Percentiles rank a stretch among this genome's conserved stretches.
Evolutionary conservation across 106 monocot genomes (phyloP).

Genomic region (Ottelia alismoides): DNA sequence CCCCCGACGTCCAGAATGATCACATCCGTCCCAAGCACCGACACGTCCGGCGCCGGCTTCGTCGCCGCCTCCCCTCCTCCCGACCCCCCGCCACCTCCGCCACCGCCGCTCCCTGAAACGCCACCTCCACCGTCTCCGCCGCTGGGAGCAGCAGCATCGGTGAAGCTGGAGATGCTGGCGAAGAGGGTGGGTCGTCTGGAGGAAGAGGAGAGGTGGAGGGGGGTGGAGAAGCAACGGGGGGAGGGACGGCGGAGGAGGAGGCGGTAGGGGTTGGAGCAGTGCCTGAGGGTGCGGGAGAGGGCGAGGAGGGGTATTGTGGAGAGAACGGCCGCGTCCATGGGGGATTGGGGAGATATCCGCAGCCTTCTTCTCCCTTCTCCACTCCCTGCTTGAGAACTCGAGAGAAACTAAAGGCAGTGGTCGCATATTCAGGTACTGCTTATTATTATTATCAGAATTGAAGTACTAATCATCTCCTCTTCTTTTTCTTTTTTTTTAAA

Average conservation of each 20-base stretch:
- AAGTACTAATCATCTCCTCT: too few species aligned
- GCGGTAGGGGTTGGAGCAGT: slow-evolving; percentile 9
- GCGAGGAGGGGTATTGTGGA: slow-evolving; percentile 38
- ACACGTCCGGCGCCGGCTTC: slow-evolving; percentile 19
- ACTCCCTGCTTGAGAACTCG: neutral
- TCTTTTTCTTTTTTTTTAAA: too few species aligned
- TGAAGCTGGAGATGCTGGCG: slow-evolving; percentile 35
- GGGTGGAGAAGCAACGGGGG: too few species aligned
- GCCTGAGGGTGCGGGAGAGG: slow-evolving; percentile 45
- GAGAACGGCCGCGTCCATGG: slow-evolving; percentile 23
- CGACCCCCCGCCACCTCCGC: slow-evolving; percentile 28
- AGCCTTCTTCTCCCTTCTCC: neutral
- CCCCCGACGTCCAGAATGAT: slow-evolving; percentile 98
- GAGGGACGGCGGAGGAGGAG: slow-evolving; percentile 9
- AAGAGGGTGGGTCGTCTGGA: slow-evolving; percentile 6
- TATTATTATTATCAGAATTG: too few species aligned
- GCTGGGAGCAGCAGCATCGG: slow-evolving; percentile 12
- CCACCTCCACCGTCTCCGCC: slow-evolving; percentile 24
- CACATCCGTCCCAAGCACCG: slow-evolving; percentile 32
- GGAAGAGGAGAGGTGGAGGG: slow-evolving; percentile 1
- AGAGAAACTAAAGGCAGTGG: too few species aligned
- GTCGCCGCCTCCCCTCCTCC: slow-evolving; percentile 16
- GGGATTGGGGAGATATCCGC: neutral
- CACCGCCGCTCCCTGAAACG: slow-evolving; percentile 14
- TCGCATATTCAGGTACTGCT: too few species aligned